Conservation (phyloP, 306 rosid genomes). For the Lathyrus oleraceus region DNA sequence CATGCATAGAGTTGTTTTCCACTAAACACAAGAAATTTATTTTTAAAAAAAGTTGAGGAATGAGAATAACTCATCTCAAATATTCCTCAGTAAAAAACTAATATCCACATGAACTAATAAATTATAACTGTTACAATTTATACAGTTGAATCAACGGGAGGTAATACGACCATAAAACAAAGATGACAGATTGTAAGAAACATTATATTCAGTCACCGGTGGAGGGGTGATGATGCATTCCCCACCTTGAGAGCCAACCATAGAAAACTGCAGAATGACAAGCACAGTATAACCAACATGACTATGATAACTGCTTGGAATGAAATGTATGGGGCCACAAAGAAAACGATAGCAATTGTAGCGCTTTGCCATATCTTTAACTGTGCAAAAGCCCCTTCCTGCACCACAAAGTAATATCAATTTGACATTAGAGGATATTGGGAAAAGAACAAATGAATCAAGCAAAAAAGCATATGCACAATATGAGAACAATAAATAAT, state of each 20-base stretch:
- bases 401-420: conserved; percentile 36
- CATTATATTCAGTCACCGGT: conserved; percentile 31
- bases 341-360: conserved; percentile 64
- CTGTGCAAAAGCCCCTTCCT: conserved; percentile 99
- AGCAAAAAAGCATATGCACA: too few species aligned
- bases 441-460: not conserved
- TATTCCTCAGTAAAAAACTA: too few species aligned
- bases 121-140: too few species aligned
- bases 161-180: too few species aligned
- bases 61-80: too few species aligned
- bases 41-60: too few species aligned
- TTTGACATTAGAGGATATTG: not conserved
- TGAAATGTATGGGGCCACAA: conserved; percentile 62
- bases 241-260: conserved; percentile 52
- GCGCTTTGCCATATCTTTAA: conserved; percentile 92
- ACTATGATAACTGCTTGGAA: conserved; percentile 55
- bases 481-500: too few species aligned
- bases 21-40: too few species aligned
- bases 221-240: conserved; percentile 38
- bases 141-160: too few species aligned
- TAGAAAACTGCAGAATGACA: conserved; percentile 46
- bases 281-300: conserved; percentile 52
- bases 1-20: too few species aligned
- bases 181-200: too few species aligned
- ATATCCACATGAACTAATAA: too few species aligned